Base-by-base conservation (phyloP, 306 rosid species). In the Senna tora region DNA sequence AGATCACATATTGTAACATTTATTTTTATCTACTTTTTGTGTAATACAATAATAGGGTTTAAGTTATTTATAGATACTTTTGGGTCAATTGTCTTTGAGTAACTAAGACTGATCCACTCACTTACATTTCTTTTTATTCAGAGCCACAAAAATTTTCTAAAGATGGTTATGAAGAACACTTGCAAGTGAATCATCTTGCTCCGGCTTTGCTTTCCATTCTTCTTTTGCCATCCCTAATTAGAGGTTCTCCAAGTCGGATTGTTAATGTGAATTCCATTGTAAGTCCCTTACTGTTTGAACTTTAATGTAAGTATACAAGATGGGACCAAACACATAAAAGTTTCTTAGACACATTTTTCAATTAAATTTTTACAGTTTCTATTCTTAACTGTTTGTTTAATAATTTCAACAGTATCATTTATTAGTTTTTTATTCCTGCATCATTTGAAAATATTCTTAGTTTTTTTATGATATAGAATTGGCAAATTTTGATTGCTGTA, bases 151-250 rank as follows among this genome's bases (percentile, higher is more conserved):
- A 72, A 47, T 80, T 91, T 85, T 95, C 99, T 13, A 89, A 86
- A 85, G 97, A 91, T 71, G 96, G 96, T 58, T 89, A 91, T 51
- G 99, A 95, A 82, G 89, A 89, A 78, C 99, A 95, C 88, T 73
- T 91, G 89, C 99, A 95, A 91, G 99, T 95, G 75, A 95, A 95
- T 80, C 99, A 95, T 82, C 88, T 95, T 54, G 99, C 93, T 65
- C 97, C 99, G 39, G 91, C 97, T 53, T 77, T 95, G 89, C 96
- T 95, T 75, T 89, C 97, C 12, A 20, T 89, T 72, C 92, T 95
- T 83, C 96, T 94, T 63, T 84, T 94, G 89, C 99, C 97, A 77
- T 91, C 99, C 74, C 99, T 94, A 63, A 56, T 93, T 69, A 86
- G 88, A 85, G 98, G 95, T 47, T 89, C 97, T 81, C 95, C 98